These are phyloP conservation scores for Castanea sativa DNA, from an alignment of 306 rosid genomes.

Conservation along the genomic window DNA sequence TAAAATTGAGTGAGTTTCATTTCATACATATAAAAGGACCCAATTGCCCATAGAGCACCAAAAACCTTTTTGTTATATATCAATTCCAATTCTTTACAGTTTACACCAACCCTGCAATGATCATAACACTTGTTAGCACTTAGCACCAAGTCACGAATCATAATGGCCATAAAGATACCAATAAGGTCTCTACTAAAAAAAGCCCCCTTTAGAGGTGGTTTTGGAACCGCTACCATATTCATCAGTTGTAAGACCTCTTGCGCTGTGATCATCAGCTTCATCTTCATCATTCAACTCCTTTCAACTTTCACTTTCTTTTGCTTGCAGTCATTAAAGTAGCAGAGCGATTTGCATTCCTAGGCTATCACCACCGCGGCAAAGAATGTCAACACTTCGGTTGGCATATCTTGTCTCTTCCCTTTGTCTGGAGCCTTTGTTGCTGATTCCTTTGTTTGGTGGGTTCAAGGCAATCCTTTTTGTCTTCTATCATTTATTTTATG, in stretches of 20 bases:
- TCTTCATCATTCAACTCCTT: not conserved
- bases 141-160: too few species aligned
- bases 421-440: constrained; percentile 12
- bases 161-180: too few species aligned
- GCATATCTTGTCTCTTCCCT: constrained; percentile 11
- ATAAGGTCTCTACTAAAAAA: too few species aligned
- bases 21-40: too few species aligned
- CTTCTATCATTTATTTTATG: not conserved
- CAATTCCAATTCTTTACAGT: too few species aligned
- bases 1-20: too few species aligned
- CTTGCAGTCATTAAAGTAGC: constrained; percentile 38
- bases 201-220: constrained; percentile 14
- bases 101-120: too few species aligned
- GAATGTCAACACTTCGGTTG: constrained; percentile 16
- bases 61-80: too few species aligned
- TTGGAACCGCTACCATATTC: constrained; percentile 42
- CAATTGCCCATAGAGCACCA: too few species aligned
- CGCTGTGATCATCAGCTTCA: not conserved
- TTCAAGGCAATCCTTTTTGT: constrained; percentile 6
- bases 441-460: constrained; percentile 9
- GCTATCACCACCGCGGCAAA: not conserved
- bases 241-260: constrained; percentile 25
- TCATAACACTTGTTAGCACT: too few species aligned
- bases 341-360: constrained; percentile 31
- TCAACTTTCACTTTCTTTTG: not conserved